Base-by-base conservation (phyloP, 768 basidiomycete genomes). In the Mycena albidolilacea region DNA sequence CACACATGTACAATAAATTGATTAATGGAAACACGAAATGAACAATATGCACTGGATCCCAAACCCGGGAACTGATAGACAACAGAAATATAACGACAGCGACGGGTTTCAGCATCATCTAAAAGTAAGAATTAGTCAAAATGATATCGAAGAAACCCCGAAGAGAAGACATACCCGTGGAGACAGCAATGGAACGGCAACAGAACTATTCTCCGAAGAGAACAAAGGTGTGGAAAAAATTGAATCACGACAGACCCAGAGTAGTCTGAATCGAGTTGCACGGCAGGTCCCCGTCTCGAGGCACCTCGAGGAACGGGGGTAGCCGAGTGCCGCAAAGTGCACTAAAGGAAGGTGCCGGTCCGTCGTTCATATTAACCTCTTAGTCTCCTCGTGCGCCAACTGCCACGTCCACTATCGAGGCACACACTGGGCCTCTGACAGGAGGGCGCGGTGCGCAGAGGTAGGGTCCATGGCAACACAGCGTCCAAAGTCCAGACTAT, bases 261-360 rank as follows among this genome's bases (percentile, higher is more conserved):
- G 57, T 58, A 72, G 70, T 72, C 70, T 72, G 64, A 67, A 58
- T 58, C 57, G 70, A 71, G 70, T 66, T 71, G 48, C 59, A 44
- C 64, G 41, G 60, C 48, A 38, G 17, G 12, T 12, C 48, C 57
- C 60, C 58, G 23, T 23, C 23, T 23, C 23, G 30, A 30, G 30
- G 7, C 55, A 23, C 17, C 14, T 14, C 37, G 21, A 57, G 41
- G 17, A 59, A 21, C 37, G 23, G 19, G 23, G 17, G 44, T 17
- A 8, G 59, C 61, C 64, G 39, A n/a, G 65, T 72, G 70, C 70
- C 70, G 65, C 70, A 72, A 67, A 72, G 70, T 71, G 64, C 70
- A 71, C 55, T 57, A 57, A 57, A 57, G 55, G 55, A 71, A 67
- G 64, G 50, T 67, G 65, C 46, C 12, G 6, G 0, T 38, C 41